phyloP scores from a whole-genome alignment of 1,284 basidiomycete species.

The Entoloma clypeatum region DNA sequence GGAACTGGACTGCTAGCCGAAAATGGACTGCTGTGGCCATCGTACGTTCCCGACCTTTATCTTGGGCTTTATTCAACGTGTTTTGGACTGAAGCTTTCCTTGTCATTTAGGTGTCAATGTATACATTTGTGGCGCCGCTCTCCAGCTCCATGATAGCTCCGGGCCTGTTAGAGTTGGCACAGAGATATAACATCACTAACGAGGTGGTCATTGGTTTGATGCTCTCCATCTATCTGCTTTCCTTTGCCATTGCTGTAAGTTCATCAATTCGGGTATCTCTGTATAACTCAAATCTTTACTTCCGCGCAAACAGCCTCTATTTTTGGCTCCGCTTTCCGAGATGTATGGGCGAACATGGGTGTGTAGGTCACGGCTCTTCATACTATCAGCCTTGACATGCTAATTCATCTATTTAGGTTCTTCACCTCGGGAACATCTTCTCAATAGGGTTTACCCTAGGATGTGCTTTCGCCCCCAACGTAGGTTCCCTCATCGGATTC shows the following conservation, averaged over 20 bases:
- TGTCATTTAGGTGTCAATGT: constrained; percentile 53
- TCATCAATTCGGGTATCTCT: constrained; percentile 2
- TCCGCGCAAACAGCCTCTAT: constrained; percentile 43
- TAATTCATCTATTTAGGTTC: constrained; percentile 37
- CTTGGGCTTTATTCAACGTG: not conserved
- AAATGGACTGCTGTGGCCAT: constrained; percentile 64
- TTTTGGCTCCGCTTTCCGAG: constrained; percentile 72
- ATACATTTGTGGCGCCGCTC: constrained; percentile 67
- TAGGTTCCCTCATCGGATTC: constrained; percentile 57
- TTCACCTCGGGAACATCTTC: constrained; percentile 63
- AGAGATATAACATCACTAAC: constrained; percentile 56
- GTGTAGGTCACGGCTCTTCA: constrained; percentile 16
- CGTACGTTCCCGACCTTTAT: too few relatives aligned
- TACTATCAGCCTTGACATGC: not conserved
- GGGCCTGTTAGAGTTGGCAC: constrained; percentile 59
- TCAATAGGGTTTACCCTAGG: constrained; percentile 68
- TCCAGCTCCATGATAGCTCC: constrained; percentile 82
- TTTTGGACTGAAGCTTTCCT: constrained; percentile 4
- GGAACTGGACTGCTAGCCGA: constrained; percentile 55
- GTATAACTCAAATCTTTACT: not conserved
- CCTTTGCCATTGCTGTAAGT: constrained; percentile 64
- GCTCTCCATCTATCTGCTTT: constrained; percentile 71
- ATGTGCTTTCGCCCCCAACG: constrained; percentile 62
- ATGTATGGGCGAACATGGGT: constrained; percentile 77
- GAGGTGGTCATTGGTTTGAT: constrained; percentile 60